A percentile compares a stretch with the other conserved stretches of the same genome.
Evolutionary conservation across 495 filamentous ascomycete genomes (phyloP).

Genomic region (Aspergillus nidulans): DNA sequence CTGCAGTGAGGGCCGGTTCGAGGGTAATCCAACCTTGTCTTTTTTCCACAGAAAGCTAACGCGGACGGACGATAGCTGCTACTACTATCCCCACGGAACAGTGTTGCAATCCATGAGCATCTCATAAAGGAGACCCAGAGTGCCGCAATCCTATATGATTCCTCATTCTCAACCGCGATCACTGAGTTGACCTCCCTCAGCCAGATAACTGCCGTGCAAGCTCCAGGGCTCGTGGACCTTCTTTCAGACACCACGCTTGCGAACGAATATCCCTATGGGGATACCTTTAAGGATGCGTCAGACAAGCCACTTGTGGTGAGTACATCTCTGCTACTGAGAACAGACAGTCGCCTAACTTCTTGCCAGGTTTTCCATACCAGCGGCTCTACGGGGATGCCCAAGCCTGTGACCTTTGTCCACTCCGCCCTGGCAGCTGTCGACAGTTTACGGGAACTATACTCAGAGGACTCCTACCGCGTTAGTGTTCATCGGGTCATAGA

Average conservation of each 20-base stretch:
- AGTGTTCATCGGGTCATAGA: not conserved
- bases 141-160: conserved; percentile 3
- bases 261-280: conserved; percentile 3
- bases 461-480: not conserved
- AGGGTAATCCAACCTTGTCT: not conserved
- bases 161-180: not conserved
- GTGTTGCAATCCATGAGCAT: conserved; percentile 5
- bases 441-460: not conserved
- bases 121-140: conserved; percentile 1
- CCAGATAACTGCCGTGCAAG: not conserved
- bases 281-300: not conserved
- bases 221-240: conserved; percentile 3
- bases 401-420: conserved; percentile 25
- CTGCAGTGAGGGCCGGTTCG: conserved; percentile 21
- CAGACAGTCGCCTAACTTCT: not conserved
- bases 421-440: conserved; percentile 1
- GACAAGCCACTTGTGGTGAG: not conserved
- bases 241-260: not conserved
- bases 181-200: not conserved
- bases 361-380: conserved; percentile 31
- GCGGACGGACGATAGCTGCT: not conserved
- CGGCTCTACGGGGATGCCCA: conserved; percentile 38
- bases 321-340: not conserved
- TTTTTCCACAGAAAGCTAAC: not conserved
- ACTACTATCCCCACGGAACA: conserved; percentile 9